Percentiles rank a stretch among this genome's conserved stretches.
Evolutionary conservation across 805 yeast species (phyloP).

Genomic region (Yamadazyma sp.): DNA sequence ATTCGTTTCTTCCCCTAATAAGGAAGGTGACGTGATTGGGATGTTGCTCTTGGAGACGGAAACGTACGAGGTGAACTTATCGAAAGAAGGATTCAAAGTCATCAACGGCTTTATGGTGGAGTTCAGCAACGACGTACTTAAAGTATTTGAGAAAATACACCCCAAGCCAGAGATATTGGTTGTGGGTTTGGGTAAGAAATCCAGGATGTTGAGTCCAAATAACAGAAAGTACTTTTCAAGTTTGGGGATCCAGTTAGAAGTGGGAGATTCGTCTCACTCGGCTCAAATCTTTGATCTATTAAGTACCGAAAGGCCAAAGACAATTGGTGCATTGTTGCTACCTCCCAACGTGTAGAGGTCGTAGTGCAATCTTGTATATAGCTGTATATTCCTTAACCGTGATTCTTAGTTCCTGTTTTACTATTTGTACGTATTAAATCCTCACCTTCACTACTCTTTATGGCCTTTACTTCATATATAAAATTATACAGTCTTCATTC

Average conservation of each 20-base stretch:
- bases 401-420: too few relatives aligned
- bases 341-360: constrained; percentile 59
- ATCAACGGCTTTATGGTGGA: constrained; percentile 54
- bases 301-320: constrained; percentile 76
- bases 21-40: constrained; percentile 41
- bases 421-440: too few relatives aligned
- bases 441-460: too few relatives aligned
- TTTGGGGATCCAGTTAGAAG: constrained; percentile 70
- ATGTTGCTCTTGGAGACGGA: constrained; percentile 56
- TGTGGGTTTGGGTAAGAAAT: constrained; percentile 65
- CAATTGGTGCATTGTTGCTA: constrained; percentile 69
- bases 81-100: constrained; percentile 43
- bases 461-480: too few relatives aligned
- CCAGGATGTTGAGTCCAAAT: constrained; percentile 60
- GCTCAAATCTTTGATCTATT: constrained; percentile 70
- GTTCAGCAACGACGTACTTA: constrained; percentile 44
- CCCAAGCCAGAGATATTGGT: constrained; percentile 79
- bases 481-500: constrained; percentile 5
- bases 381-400: too few relatives aligned
- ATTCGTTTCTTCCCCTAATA: constrained; percentile 45
- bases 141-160: constrained; percentile 53
- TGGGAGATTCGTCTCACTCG: constrained; percentile 61
- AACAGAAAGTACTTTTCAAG: constrained; percentile 50
- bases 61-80: constrained; percentile 57
- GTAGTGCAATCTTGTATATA: too few relatives aligned